phyloP scores from a whole-genome alignment of 768 basidiomycete genomes.

The Termitomyces sp. region DNA sequence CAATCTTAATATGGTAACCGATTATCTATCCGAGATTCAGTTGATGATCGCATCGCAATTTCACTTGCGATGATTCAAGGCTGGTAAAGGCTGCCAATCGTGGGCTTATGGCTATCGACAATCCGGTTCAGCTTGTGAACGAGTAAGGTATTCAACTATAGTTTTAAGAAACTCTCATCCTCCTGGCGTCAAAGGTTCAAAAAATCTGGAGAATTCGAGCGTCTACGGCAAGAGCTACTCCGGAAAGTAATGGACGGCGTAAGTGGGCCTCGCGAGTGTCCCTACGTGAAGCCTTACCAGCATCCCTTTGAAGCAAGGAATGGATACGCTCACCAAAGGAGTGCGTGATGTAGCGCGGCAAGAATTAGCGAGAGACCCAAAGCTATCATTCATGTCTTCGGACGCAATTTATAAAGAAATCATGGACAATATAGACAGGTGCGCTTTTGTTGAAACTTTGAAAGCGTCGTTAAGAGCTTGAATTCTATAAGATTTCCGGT shows the following conservation, averaged over 20 bases:
- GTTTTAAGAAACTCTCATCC: not conserved
- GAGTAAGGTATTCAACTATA: slow-evolving; percentile 37
- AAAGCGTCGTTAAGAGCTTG: not conserved
- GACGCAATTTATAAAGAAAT: slow-evolving; percentile 57
- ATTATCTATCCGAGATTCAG: slow-evolving; percentile 7
- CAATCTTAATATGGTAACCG: not conserved
- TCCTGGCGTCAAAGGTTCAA: slow-evolving; percentile 50
- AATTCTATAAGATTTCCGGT: slow-evolving; percentile 53
- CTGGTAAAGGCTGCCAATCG: not conserved
- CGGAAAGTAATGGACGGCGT: slow-evolving; percentile 59
- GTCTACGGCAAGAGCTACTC: slow-evolving; percentile 60
- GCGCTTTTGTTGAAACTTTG: slow-evolving; percentile 8
- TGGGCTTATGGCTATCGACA: slow-evolving; percentile 43
- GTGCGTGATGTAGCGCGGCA: slow-evolving; percentile 60
- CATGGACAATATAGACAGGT: slow-evolving; percentile 72
- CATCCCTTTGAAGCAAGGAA: slow-evolving; percentile 37
- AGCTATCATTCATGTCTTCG: slow-evolving; percentile 45
- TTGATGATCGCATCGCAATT: not conserved
- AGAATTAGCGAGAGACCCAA: slow-evolving; percentile 48
- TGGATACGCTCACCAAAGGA: slow-evolving; percentile 47
- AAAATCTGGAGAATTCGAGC: slow-evolving; percentile 75
- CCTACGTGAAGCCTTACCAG: slow-evolving; percentile 1
- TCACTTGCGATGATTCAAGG: not conserved
- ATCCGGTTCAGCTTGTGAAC: slow-evolving; percentile 57
- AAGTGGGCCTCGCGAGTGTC: slow-evolving; percentile 20